Evolutionary conservation across 495 filamentous ascomycete species (phyloP), one percentile per base, ranked within the genome.

Genomic region (Podospora appendiculata): DNA sequence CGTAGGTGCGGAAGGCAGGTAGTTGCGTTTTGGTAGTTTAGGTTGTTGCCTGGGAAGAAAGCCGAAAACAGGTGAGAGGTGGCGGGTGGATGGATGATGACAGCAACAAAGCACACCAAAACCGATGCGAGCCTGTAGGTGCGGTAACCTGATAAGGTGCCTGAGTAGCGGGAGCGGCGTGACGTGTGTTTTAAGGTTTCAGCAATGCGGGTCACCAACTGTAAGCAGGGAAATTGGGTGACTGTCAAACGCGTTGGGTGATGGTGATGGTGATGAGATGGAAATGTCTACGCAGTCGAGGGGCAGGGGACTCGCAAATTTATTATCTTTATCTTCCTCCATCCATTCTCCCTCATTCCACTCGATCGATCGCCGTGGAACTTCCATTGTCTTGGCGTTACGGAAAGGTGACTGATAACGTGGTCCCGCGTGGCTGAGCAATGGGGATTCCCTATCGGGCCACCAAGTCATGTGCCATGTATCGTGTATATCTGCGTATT

Each of bases 171-270:
- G 43, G 19, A 45, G 38, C 8, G 32, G 42, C 52, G 46, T 53
- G 57, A 59, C 50, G 53, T 54, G 41, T 41, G 11, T 7, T 41
- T 56, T 53, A 53, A 53, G 32, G 49, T 59, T 54, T 47, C 51
- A 34, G 38, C 14, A 47, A 18, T 56, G 53, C 47, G 48, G 53
- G 53, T 40, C 47, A 13, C 12, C 17, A 13, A 25, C 11, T 25
- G 41, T 13, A 13, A 35, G 12, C 32, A 49, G 33, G 42, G 18
- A 34, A 12, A 48, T 25, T 25, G 5, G 25, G n/a, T 13, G 19
- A 12, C 25, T n/a, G 6, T 41, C 14, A 32, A 33, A 48, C 4
- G 44, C 32, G n/a, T 16, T 11, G 41, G 36, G 32, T 36, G 32
- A 17, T 32, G 43, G 43, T 18, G 43, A 32, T 45, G 43, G 25